Conservation (phyloP, 2,329 filamentous ascomycete species). For the Fonsecaea multimorphosa region DNA sequence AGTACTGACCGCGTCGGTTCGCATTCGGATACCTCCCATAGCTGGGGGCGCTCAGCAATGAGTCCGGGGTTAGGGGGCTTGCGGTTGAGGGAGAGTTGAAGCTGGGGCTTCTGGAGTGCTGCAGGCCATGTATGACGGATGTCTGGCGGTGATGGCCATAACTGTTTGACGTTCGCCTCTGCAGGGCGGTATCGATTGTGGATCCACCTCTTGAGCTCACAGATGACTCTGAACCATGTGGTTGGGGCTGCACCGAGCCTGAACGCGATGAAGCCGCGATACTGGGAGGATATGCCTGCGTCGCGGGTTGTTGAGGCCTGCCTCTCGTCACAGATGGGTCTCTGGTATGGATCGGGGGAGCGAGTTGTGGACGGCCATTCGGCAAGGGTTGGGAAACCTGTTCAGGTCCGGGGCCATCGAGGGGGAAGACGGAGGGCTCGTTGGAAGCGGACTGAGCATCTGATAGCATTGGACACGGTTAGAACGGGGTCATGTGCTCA, state of each 20-base stretch:
- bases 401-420: conserved; percentile 36
- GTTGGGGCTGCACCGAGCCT: conserved; percentile 34
- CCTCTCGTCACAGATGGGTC: conserved; percentile 54
- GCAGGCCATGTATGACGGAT: conserved; percentile 93
- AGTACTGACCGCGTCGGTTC: conserved; percentile 30
- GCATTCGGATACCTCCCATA: conserved; percentile 27
- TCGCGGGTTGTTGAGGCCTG: conserved; percentile 39
- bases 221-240: conserved; percentile 26
- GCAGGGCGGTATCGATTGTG: conserved; percentile 44
- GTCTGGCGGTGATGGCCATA: conserved; percentile 95
- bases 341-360: conserved; percentile 49
- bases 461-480: conserved; percentile 30
- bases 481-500: conserved; percentile 22
- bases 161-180: conserved; percentile 59
- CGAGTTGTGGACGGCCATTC: conserved; percentile 42
- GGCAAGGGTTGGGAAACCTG: conserved; percentile 28
- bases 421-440: conserved; percentile 26
- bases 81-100: conserved; percentile 74
- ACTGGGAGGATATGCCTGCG: conserved; percentile 26
- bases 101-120: conserved; percentile 89
- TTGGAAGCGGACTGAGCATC: conserved; percentile 33
- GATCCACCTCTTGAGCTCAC: conserved; percentile 28
- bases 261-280: conserved; percentile 32
- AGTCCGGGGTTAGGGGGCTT: conserved; percentile 67
- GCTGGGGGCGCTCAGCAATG: conserved; percentile 29